Conservation (phyloP, 805 yeast genomes). For the Huiozyma sinensis region DNA sequence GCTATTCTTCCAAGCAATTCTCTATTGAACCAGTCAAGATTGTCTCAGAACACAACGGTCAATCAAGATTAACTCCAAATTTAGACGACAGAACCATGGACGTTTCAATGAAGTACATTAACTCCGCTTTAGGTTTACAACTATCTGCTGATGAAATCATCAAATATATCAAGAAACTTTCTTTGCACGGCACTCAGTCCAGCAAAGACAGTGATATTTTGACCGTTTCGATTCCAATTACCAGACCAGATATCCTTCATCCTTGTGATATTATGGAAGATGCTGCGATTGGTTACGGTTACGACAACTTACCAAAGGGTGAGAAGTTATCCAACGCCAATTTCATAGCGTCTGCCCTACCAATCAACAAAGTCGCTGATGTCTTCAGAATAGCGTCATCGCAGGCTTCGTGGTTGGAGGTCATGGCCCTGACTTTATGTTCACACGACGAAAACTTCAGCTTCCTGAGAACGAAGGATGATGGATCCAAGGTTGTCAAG, state of each 20-base stretch:
- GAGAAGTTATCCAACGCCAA: slow-evolving; percentile 68
- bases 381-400: slow-evolving; percentile 84
- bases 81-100: slow-evolving; percentile 54
- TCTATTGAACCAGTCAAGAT: slow-evolving; percentile 84
- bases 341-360: slow-evolving; percentile 75
- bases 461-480: slow-evolving; percentile 66
- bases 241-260: slow-evolving; percentile 92
- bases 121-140: slow-evolving; percentile 83
- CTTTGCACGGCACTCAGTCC: slow-evolving; percentile 53
- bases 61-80: slow-evolving; percentile 68
- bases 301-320: slow-evolving; percentile 73
- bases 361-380: slow-evolving; percentile 83
- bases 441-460: slow-evolving; percentile 96
- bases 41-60: slow-evolving; percentile 67
- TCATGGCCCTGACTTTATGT: slow-evolving; percentile 87
- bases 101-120: slow-evolving; percentile 77
- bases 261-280: slow-evolving; percentile 99
- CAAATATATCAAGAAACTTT: slow-evolving; percentile 66
- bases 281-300: slow-evolving; percentile 93
- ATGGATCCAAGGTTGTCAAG: slow-evolving; percentile 69
- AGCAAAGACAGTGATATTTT: slow-evolving; percentile 31
- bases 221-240: slow-evolving; percentile 73
- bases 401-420: slow-evolving; percentile 93
- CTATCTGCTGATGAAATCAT: slow-evolving; percentile 59
- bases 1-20: slow-evolving; percentile 72